Evolutionary conservation across 1,284 basidiomycete genomes (phyloP), one percentile per base, ranked within the genome.

Genomic region (Trichosporon sp.): DNA sequence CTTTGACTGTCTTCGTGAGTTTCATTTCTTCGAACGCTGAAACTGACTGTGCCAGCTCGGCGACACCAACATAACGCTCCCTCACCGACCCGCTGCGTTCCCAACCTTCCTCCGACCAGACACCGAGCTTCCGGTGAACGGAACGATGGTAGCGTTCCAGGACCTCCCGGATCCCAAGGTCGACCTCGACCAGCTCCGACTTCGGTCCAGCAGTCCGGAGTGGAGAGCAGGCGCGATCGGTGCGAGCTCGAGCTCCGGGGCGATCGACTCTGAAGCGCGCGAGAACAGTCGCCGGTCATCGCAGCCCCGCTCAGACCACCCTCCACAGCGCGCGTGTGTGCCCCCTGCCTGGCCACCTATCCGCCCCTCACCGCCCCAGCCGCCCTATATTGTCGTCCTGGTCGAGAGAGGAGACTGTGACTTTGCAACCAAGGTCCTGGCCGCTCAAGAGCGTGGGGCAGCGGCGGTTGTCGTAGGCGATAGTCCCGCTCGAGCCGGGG

Each of bases 391-490:
- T 89, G 91, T 96, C 78, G 94, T 92, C 0, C 87, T 96, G 64
- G 89, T 96, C 0, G 91, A 95, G 81, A 86, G 94, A 64, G 94
- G 94, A 0, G 85, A 88, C 65, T 97, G 94, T 79, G 90, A 93
- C 68, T 97, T 97, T 80, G 91, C 92, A 12, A 90, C 90, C 77
- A 97, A 97, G 85, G 91, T 88, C 70, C 85, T 91, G 65, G 90
- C 92, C 77, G 92, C 93, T 0, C 92, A 95, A 81, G 86, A 88
- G 56, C 85, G 93, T 11, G 94, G 93, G n/a, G 93, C 94, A 0
- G 88, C 87, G 74, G 93, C 91, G 1, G 90, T 95, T 32, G 89
- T 96, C n/a, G 92, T 97, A 1, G 94, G 94, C 59, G 94, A 94
- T 65, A 87, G 71, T 46, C 72, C 71, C 14, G 75, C 74, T 37